phyloP scores from a whole-genome alignment of 2,329 filamentous ascomycete species.

The Clonostachys rosea region DNA sequence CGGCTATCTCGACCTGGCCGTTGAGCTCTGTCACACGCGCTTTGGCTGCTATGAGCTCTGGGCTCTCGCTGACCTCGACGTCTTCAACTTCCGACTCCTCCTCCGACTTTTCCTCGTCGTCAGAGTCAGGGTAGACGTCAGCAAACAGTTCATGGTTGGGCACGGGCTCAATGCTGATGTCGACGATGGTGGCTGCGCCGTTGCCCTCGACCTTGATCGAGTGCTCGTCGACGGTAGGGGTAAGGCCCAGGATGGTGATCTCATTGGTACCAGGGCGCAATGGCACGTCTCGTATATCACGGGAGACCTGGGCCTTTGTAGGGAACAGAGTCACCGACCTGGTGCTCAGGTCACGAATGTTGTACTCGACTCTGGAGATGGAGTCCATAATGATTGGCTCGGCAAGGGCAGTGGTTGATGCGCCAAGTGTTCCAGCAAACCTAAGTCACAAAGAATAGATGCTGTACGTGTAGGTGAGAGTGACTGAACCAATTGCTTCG shows the following conservation, averaged over 20 bases:
- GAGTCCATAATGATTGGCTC: slow-evolving; percentile 23
- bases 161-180: slow-evolving; percentile 56
- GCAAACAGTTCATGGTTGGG: slow-evolving; percentile 49
- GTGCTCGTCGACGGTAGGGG: slow-evolving; percentile 49
- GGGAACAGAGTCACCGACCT: slow-evolving; percentile 61
- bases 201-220: slow-evolving; percentile 58
- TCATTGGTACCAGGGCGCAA: slow-evolving; percentile 49
- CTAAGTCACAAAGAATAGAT: no score
- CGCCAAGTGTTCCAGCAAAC: no score
- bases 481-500: no score
- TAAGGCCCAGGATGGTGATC: slow-evolving; percentile 51
- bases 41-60: slow-evolving; percentile 14
- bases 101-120: slow-evolving; percentile 24
- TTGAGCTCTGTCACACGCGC: slow-evolving; percentile 19
- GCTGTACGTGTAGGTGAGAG: no score
- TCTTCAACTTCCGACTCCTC: slow-evolving; percentile 14
- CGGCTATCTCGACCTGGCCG: background rate
- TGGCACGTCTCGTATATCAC: slow-evolving; percentile 50
- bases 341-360: slow-evolving; percentile 51
- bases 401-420: no score
- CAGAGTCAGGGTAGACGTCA: slow-evolving; percentile 46
- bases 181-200: slow-evolving; percentile 50
- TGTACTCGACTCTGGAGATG: slow-evolving; percentile 41
- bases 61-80: slow-evolving; percentile 13
- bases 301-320: slow-evolving; percentile 52